These are phyloP conservation scores for Dichomitus squalens DNA, from an alignment of 1,284 basidiomycete species.

Conservation along the genomic window DNA sequence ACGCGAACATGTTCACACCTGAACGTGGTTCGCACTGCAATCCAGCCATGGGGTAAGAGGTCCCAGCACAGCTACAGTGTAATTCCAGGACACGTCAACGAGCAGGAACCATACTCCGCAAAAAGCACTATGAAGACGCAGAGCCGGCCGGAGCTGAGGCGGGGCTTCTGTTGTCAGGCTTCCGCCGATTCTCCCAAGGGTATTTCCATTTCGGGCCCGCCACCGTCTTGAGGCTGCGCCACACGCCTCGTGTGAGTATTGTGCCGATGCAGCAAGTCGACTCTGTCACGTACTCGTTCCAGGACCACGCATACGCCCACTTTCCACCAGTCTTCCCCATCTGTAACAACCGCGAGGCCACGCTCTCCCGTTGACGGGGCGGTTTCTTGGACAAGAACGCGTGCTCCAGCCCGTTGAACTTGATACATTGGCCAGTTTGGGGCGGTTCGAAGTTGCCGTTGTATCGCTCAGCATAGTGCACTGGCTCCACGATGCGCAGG, in stretches of 20 bases:
- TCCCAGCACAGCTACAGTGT: no score
- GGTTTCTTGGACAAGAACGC: not conserved
- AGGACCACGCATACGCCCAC: not conserved
- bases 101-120: no score
- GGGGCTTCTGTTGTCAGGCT: no score
- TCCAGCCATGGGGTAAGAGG: no score
- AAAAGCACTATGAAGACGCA: no score
- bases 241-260: not conserved
- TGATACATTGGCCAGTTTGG: not conserved
- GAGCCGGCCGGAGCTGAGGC: no score
- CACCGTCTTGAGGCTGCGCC: not conserved
- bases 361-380: not conserved
- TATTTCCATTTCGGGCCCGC: not conserved
- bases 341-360: no score
- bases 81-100: no score
- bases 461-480: conserved; percentile 1
- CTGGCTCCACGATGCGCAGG: conserved; percentile 15
- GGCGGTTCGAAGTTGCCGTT: not conserved
- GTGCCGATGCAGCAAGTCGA: not conserved
- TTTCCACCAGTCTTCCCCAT: no score
- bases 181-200: not conserved
- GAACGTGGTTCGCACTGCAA: no score
- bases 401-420: not conserved
- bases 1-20: no score
- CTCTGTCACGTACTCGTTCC: not conserved